A percentile compares a stretch with the other conserved stretches of the same genome.
Evolutionary conservation across 352 stramenopile genomes (phyloP).

Genomic region (Pythium dissimile): DNA sequence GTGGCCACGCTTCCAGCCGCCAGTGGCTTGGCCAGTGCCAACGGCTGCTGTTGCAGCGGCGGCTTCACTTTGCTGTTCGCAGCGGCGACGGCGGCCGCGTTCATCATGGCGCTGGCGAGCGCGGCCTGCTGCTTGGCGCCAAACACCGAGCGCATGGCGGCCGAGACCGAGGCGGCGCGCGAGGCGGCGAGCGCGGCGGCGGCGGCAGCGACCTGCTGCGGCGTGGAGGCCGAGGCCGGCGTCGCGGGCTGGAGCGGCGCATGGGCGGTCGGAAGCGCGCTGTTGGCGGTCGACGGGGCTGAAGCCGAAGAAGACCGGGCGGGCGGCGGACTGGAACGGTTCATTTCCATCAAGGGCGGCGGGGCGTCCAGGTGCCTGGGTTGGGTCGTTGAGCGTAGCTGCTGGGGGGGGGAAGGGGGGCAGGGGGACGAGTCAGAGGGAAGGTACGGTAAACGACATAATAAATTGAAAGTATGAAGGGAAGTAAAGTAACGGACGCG

Average conservation of each 20-base stretch:
- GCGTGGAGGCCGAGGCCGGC: constrained; percentile 7
- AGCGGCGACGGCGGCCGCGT: constrained; percentile 5
- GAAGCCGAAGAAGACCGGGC: neutral
- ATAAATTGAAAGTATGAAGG: neutral
- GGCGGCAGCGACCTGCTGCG: constrained; percentile 21
- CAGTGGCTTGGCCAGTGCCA: too few species aligned
- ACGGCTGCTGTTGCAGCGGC: neutral
- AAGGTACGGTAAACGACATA: constrained; percentile 14
- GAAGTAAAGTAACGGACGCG: neutral
- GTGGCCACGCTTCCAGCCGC: too few species aligned
- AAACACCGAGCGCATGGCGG: constrained; percentile 22
- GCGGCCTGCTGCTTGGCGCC: constrained; percentile 15
- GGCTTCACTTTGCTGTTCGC: constrained; percentile 3
- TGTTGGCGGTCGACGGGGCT: neutral
- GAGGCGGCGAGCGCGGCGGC: constrained; percentile 20
- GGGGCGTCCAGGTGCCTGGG: neutral
- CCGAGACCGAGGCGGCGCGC: constrained; percentile 17
- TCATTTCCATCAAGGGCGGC: constrained; percentile 17
- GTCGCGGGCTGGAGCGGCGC: constrained; percentile 1
- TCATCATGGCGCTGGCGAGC: constrained; percentile 17
- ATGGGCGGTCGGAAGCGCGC: neutral
- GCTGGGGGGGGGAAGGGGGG: neutral
- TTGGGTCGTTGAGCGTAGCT: neutral
- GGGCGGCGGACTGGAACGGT: constrained; percentile 16
- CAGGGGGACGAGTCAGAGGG: too few species aligned